Conservation (phyloP, 1,284 basidiomycete genomes). For the Heterobasidion parviporum region DNA sequence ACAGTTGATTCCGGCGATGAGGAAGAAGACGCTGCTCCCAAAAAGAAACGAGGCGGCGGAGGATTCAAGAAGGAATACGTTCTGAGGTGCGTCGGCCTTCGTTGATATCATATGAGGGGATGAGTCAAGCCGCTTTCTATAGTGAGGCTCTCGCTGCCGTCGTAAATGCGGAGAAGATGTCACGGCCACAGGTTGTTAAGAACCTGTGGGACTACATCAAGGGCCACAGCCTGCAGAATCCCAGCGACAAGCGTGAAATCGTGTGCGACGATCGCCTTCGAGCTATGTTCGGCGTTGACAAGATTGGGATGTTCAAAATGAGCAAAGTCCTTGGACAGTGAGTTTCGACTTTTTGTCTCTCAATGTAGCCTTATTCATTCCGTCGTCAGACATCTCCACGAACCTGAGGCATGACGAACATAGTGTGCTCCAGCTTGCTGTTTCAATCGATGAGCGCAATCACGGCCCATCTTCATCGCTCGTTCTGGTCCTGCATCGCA, state of each 20-base stretch:
- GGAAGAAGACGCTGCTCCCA: constrained; percentile 26
- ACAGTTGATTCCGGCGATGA: constrained; percentile 47
- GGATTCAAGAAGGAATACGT: constrained; percentile 66
- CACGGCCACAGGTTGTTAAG: constrained; percentile 82
- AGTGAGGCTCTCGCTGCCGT: constrained; percentile 61
- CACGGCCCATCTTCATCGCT: not conserved
- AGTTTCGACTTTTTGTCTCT: constrained; percentile 21
- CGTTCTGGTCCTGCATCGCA: not conserved
- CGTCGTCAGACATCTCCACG: constrained; percentile 7
- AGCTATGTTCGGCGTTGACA: constrained; percentile 67
- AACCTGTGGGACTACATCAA: constrained; percentile 84
- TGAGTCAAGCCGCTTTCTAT: constrained; percentile 4
- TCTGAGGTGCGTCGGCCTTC: constrained; percentile 46
- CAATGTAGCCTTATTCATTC: not conserved
- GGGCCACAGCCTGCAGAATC: constrained; percentile 70
- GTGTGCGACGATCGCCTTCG: constrained; percentile 66
- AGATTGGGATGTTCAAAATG: constrained; percentile 84
- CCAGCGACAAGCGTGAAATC: constrained; percentile 72
- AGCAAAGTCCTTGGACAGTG: constrained; percentile 75
- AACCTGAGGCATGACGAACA: constrained; percentile 4
- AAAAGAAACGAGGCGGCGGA: constrained; percentile 20
- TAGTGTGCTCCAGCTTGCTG: not conserved
- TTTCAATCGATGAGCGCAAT: not conserved
- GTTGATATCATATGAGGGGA: not conserved
- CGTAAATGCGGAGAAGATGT: constrained; percentile 23